Evolutionary conservation across 768 basidiomycete genomes (phyloP).

Genomic region (Amanita pseudoporphyria): DNA sequence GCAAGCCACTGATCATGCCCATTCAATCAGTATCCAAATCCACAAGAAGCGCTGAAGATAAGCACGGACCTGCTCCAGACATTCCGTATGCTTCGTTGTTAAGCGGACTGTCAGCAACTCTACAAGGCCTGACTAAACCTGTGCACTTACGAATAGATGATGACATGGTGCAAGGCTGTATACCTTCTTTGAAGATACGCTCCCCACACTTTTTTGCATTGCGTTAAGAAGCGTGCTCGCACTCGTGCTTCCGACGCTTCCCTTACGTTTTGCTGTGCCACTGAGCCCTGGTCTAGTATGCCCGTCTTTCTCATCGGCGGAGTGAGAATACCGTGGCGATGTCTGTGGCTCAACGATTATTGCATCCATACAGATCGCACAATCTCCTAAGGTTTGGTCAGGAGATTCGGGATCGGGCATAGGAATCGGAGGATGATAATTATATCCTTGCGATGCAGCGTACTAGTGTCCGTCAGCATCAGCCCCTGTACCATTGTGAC

Average conservation of each 20-base stretch:
- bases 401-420: conserved; percentile 65
- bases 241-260: conserved; percentile 18
- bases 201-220: conserved; percentile 34
- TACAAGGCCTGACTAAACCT: background rate
- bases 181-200: conserved; percentile 41
- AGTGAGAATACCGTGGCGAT: conserved; percentile 24
- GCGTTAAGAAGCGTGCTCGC: conserved; percentile 30
- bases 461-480: background rate
- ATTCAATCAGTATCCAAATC: conserved; percentile 9
- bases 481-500: background rate
- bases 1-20: conserved; percentile 51
- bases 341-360: conserved; percentile 45
- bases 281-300: conserved; percentile 9
- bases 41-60: background rate
- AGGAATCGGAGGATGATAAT: conserved; percentile 81
- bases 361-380: conserved; percentile 89
- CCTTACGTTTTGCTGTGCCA: conserved; percentile 13
- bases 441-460: conserved; percentile 33
- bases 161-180: conserved; percentile 87
- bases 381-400: conserved; percentile 73
- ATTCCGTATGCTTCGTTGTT: conserved; percentile 63
- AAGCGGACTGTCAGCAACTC: background rate
- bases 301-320: conserved; percentile 23
- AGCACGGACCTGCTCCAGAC: conserved; percentile 59
- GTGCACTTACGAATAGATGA: conserved; percentile 69